phyloP scores from a whole-genome alignment of 139 green algal species.

The Chlamydomonas sp. region DNA sequence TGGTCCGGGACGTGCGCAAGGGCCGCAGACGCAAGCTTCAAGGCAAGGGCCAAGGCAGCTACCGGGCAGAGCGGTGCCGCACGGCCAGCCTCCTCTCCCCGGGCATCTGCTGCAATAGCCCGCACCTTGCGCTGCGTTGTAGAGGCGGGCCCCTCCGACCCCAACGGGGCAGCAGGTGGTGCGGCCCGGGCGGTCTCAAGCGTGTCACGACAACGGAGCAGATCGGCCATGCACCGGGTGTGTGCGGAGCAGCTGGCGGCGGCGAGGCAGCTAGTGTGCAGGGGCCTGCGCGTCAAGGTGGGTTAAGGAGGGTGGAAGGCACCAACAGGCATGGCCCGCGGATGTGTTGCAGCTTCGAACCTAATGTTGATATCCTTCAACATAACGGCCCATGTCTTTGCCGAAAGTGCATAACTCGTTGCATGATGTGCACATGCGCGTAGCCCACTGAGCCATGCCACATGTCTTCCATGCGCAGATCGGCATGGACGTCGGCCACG shows the following conservation, averaged over 20 bases:
- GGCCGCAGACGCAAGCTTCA: no score
- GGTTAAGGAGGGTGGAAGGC: no score
- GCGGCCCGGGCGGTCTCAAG: not conserved
- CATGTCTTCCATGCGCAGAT: not conserved
- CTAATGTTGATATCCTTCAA: no score
- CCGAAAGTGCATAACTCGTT: not conserved
- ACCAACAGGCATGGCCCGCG: not conserved
- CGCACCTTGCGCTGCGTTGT: no score
- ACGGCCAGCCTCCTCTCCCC: no score
- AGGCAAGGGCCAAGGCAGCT: no score
- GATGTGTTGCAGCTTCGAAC: not conserved
- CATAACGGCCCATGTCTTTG: no score
- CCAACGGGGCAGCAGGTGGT: not conserved
- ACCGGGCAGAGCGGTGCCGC: no score
- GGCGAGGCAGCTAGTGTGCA: not conserved
- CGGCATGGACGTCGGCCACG: conserved; percentile 21
- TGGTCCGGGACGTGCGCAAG: not conserved
- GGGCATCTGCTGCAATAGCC: no score
- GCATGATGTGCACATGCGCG: not conserved
- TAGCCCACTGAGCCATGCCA: not conserved
- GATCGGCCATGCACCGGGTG: not conserved
- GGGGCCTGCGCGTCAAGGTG: conserved; percentile 10
- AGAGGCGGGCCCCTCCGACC: not conserved
- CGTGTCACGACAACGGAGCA: not conserved
- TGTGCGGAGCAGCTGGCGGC: not conserved